A percentile compares a stretch with the other conserved stretches of the same genome.
These are phyloP conservation scores for Geranium rotundifolium DNA, from an alignment of 345 rosid species.

Conservation along the genomic window DNA sequence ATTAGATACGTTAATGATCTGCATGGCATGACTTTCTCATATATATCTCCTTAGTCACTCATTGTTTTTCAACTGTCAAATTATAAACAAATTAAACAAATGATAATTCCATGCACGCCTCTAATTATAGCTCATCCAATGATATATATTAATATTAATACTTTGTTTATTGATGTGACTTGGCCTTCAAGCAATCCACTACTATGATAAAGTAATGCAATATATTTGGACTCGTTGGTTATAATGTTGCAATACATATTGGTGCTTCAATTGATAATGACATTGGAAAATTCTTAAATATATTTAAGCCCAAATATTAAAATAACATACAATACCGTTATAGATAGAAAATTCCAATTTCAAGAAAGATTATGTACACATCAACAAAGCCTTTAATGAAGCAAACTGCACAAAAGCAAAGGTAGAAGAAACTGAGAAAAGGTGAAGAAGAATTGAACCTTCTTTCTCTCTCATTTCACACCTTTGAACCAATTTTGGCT, in stretches of 20 bases:
- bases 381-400: not conserved
- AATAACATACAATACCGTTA: not conserved
- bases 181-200: not conserved
- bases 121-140: not conserved
- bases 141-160: too few relatives aligned
- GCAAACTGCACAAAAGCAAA: not conserved
- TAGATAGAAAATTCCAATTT: not conserved
- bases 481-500: not conserved
- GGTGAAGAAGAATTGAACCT: not conserved
- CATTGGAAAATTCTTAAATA: too few relatives aligned
- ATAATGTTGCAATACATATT: too few relatives aligned
- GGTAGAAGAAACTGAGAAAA: not conserved
- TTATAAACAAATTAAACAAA: not conserved
- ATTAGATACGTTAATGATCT: not conserved
- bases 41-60: not conserved
- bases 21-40: not conserved
- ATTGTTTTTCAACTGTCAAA: not conserved
- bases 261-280: too few relatives aligned
- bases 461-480: not conserved
- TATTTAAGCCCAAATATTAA: too few relatives aligned
- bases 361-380: not conserved
- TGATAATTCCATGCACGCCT: not conserved
- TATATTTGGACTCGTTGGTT: too few relatives aligned
- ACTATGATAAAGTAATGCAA: not conserved
- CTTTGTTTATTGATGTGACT: not conserved